These are phyloP conservation scores for Euphorbia pulcherrima DNA, from an alignment of 345 rosid species.

Conservation along the genomic window DNA sequence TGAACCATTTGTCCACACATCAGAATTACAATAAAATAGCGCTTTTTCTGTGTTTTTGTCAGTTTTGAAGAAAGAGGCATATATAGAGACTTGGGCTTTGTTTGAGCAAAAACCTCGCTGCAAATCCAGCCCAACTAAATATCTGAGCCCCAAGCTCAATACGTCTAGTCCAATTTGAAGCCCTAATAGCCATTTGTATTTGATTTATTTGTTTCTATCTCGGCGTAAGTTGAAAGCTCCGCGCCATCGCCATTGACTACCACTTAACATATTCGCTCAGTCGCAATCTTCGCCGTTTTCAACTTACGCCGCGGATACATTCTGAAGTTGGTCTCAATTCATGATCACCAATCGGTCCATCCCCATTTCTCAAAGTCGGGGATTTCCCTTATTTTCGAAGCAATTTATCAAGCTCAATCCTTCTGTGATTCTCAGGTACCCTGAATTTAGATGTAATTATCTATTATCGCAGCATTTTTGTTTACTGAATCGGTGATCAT, in stretches of 20 bases:
- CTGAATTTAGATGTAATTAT: not conserved
- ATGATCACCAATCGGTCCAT: not conserved
- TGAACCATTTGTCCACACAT: too few species aligned
- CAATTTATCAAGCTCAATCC: not conserved
- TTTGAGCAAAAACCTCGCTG: too few species aligned
- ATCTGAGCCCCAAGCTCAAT: too few species aligned
- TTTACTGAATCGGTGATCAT: not conserved
- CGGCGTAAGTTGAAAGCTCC: not conserved
- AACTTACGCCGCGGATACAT: not conserved
- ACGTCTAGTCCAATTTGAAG: too few species aligned
- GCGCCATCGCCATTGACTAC: not conserved
- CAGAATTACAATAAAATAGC: too few species aligned
- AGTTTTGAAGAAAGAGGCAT: too few species aligned
- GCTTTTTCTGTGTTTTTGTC: too few species aligned
- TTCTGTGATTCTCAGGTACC: constrained; percentile 10
- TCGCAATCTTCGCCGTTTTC: not conserved
- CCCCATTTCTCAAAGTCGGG: not conserved
- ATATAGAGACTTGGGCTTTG: too few species aligned
- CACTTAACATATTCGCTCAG: not conserved
- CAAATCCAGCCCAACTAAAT: too few species aligned
- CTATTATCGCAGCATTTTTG: not conserved
- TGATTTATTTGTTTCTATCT: not conserved
- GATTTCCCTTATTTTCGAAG: not conserved
- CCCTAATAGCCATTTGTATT: too few species aligned
- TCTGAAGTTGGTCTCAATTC: not conserved